Evolutionary conservation across 768 basidiomycete genomes (phyloP).

Genomic region (Boletus bicolor): DNA sequence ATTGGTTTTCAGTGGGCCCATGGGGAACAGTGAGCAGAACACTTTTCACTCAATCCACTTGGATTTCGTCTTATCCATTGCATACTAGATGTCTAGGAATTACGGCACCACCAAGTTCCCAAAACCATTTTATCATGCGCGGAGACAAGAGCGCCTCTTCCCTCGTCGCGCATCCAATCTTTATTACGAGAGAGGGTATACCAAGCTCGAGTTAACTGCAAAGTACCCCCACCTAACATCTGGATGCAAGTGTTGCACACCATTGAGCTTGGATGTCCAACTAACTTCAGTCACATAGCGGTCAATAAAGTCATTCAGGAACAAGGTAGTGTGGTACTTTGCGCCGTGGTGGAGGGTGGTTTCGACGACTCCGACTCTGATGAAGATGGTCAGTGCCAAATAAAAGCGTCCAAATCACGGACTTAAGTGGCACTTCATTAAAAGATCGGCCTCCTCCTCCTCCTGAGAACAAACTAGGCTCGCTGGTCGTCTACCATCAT

Average conservation of each 20-base stretch:
- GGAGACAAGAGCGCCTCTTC: conserved; percentile 22
- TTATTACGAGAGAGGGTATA: conserved; percentile 22
- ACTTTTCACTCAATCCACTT: not conserved
- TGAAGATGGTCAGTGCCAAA: conserved; percentile 19
- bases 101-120: conserved; percentile 19
- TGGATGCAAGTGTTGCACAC: conserved; percentile 30
- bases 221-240: conserved; percentile 45
- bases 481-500: conserved; percentile 41
- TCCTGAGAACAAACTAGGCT: conserved; percentile 47
- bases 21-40: conserved; percentile 23
- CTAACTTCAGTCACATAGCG: conserved; percentile 32
- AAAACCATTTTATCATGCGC: conserved; percentile 20
- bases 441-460: conserved; percentile 31
- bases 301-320: conserved; percentile 52
- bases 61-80: not conserved
- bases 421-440: not conserved
- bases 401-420: conserved; percentile 15
- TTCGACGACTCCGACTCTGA: conserved; percentile 32
- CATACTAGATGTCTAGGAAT: conserved; percentile 11
- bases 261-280: not conserved
- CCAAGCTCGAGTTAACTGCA: conserved; percentile 25
- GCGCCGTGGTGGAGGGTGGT: conserved; percentile 48
- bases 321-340: conserved; percentile 39
- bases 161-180: conserved; percentile 24
- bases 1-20: conserved; percentile 13